Conservation (phyloP, 306 rosid species). For the Corylus heterophylla region DNA sequence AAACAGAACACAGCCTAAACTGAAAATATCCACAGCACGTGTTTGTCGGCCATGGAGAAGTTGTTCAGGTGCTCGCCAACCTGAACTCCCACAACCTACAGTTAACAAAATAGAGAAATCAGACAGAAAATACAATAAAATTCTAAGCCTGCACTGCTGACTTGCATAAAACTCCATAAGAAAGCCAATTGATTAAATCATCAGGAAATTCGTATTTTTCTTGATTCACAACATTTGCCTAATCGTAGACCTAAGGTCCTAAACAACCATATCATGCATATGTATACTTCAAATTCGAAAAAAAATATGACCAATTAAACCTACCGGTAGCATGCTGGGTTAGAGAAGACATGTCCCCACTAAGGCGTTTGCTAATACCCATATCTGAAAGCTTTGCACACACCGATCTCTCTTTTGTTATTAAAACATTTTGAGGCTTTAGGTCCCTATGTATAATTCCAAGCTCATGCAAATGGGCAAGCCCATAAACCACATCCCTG, state of each 20-base stretch:
- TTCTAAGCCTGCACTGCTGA: neutral
- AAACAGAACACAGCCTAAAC: slow-evolving; percentile 83
- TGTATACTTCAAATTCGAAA: neutral
- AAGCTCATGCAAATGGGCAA: slow-evolving; percentile 83
- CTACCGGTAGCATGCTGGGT: slow-evolving; percentile 69
- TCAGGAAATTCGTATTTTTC: neutral
- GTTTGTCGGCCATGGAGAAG: slow-evolving; percentile 82
- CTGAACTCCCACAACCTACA: slow-evolving; percentile 87
- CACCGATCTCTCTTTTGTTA: slow-evolving; percentile 52
- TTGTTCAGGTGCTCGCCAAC: slow-evolving; percentile 96
- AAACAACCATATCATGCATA: slow-evolving; percentile 2
- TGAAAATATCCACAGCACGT: slow-evolving; percentile 81
- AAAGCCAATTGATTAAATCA: neutral
- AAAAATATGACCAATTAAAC: slow-evolving; percentile 19
- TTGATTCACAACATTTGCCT: neutral
- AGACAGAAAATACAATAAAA: neutral
- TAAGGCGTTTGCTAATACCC: slow-evolving; percentile 92
- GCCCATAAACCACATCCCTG: slow-evolving; percentile 78
- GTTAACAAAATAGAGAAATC: slow-evolving; percentile 1
- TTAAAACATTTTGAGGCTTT: slow-evolving; percentile 92
- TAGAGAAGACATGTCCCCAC: slow-evolving; percentile 70
- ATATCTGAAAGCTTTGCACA: slow-evolving; percentile 91
- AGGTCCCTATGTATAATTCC: slow-evolving; percentile 91
- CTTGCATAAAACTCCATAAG: neutral
- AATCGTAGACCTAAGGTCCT: neutral